These are phyloP conservation scores for Cytospora piceicola DNA, from an alignment of 2,329 filamentous ascomycete species.

Conservation along the genomic window DNA sequence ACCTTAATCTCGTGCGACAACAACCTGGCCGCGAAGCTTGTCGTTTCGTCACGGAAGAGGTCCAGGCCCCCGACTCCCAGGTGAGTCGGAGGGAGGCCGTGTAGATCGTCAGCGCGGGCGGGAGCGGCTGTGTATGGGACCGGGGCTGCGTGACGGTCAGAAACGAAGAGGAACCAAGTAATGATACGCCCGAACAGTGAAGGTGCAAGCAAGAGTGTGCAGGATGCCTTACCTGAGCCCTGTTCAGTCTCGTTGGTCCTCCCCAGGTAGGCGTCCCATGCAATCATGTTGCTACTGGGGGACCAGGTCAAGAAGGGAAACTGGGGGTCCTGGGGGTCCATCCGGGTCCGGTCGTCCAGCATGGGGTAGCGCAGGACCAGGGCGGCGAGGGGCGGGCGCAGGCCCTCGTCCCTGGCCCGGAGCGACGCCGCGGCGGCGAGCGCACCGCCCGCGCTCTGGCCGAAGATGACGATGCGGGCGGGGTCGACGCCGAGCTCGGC, in stretches of 20 bases:
- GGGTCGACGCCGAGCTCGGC: slow-evolving; percentile 34
- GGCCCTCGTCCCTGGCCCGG: slow-evolving; percentile 43
- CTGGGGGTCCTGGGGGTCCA: background rate
- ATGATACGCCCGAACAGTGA: background rate
- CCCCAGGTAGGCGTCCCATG: slow-evolving; percentile 9
- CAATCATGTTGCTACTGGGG: slow-evolving; percentile 5
- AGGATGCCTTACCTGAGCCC: background rate
- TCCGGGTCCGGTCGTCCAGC: slow-evolving; percentile 42
- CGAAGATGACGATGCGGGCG: slow-evolving; percentile 35
- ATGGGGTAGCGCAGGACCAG: slow-evolving; percentile 44
- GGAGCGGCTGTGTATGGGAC: slow-evolving; percentile 32
- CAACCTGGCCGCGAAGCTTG: slow-evolving; percentile 41
- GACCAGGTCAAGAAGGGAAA: slow-evolving; percentile 10
- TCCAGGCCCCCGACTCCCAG: slow-evolving; percentile 46
- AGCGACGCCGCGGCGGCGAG: slow-evolving; percentile 41
- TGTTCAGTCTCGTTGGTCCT: background rate
- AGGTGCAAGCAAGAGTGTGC: background rate
- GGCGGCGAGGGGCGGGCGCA: slow-evolving; percentile 40
- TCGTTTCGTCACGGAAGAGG: slow-evolving; percentile 43
- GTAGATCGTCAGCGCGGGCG: slow-evolving; percentile 33
- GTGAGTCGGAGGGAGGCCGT: slow-evolving; percentile 42
- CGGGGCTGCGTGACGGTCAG: background rate
- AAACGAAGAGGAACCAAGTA: background rate
- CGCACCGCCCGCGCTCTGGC: slow-evolving; percentile 37
- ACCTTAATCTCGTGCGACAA: slow-evolving; percentile 40